phyloP scores from a whole-genome alignment of 1,139 yeast genomes.

The Hanseniaspora sp. region DNA sequence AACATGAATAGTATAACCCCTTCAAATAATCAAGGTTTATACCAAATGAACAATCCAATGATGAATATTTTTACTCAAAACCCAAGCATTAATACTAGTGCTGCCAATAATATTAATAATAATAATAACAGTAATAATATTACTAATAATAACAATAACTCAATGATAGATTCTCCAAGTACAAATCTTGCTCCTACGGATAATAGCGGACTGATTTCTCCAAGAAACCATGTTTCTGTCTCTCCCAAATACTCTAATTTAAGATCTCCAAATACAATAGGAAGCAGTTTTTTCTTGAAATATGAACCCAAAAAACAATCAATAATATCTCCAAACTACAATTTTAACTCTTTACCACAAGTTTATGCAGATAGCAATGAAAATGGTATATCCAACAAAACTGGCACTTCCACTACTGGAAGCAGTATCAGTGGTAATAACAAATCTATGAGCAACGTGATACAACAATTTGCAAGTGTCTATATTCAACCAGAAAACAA shows the following conservation, averaged over 20 bases:
- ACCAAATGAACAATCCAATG: not conserved
- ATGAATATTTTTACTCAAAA: not conserved
- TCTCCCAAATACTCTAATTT: constrained; percentile 12
- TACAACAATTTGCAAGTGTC: constrained; percentile 13
- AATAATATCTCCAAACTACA: constrained; percentile 1
- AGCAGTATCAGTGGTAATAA: not conserved
- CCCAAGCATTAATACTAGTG: not conserved
- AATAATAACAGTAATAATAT: not conserved
- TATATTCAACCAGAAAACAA: not conserved
- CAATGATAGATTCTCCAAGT: not conserved
- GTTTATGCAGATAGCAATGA: not conserved
- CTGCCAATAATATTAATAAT: no score
- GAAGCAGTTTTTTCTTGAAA: not conserved
- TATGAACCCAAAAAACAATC: not conserved
- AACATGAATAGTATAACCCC: not conserved
- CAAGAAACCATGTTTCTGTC: not conserved
- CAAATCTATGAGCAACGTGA: constrained; percentile 2
- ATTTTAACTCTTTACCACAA: not conserved
- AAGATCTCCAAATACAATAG: not conserved
- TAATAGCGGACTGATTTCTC: not conserved
- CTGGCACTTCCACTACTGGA: not conserved
- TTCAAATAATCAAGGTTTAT: not conserved
- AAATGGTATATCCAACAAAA: not conserved
- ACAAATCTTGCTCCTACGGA: not conserved
- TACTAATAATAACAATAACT: not conserved